Evolutionary conservation across 2,329 filamentous ascomycete genomes (phyloP), one percentile per base, ranked within the genome.

Genomic region (Cytospora paraplurivora): DNA sequence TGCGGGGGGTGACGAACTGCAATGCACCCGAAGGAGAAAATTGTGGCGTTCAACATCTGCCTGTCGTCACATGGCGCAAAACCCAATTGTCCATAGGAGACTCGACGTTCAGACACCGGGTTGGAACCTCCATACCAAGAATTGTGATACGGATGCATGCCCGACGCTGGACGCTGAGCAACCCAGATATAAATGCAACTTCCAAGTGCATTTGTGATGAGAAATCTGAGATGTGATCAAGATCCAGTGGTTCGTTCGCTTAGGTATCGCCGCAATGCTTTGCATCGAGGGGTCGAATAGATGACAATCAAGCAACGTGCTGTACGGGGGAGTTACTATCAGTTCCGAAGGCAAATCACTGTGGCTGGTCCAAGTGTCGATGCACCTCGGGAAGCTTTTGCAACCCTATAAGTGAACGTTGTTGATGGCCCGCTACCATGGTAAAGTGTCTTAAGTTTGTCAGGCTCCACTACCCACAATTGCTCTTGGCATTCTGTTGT

Each of bases 341-440:
- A 47, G 17, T 19, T 56, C 51, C 38, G 59, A 53, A 65, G 63
- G 33, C 57, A 56, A 52, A 56, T 6, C 44, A 34, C 52, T 59
- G 44, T 55, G 50, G 55, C 50, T 50, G 51, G 59, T 53, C 51
- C 44, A 33, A 50, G 51, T 52, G 38, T 56, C 35, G 60, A 59
- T 56, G 63, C 60, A 63, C 38, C 60, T 59, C 63, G 63, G 59
- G 63, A 65, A 57, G 50, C 56, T 63, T 56, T 35, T 65, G 60
- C 56, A 63, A 59, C 56, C 55, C 44, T 65, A 52, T 51, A 51
- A 52, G 59, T 55, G 56, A 56, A 62, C 35, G 44, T 47, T 57
- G 59, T 53, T 50, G 63, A 62, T 62, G 55, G 57, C 60, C 44
- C 51, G 56, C 59, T 54, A 35, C 38, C 15, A 53, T 59, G 44